These are phyloP conservation scores for Parietichytrium sp. DNA, from an alignment of 108 stramenopile genomes.

Conservation along the genomic window DNA sequence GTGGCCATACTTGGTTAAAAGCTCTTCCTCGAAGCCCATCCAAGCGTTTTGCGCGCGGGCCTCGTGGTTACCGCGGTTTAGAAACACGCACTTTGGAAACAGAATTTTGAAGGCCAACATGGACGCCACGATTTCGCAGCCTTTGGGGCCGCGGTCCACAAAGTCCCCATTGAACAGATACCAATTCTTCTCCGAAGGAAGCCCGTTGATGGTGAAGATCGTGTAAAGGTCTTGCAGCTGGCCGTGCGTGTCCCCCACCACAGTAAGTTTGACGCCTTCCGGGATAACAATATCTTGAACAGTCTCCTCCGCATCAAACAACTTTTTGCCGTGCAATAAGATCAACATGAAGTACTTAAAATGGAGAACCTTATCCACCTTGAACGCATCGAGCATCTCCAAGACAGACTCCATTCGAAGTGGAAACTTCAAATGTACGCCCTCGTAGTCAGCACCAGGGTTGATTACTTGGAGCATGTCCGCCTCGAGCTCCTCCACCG, in stretches of 20 bases:
- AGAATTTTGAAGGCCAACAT: conserved; percentile 60
- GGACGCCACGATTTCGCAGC: conserved; percentile 56
- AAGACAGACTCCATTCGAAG: conserved; percentile 47
- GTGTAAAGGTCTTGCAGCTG: conserved; percentile 65
- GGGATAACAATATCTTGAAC: conserved; percentile 46
- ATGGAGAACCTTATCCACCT: conserved; percentile 48
- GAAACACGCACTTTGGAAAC: conserved; percentile 45
- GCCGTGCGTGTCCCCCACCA: conserved; percentile 65
- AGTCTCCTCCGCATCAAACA: conserved; percentile 45
- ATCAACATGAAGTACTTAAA: conserved; percentile 55
- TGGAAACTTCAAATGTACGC: conserved; percentile 49
- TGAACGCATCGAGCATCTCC: conserved; percentile 57
- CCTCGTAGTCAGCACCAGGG: conserved; percentile 40
- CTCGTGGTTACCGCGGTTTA: conserved; percentile 70
- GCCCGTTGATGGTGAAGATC: conserved; percentile 63
- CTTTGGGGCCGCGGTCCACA: conserved; percentile 62
- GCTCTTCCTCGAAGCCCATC: conserved; percentile 66
- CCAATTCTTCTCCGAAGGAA: conserved; percentile 51
- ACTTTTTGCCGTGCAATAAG: conserved; percentile 37
- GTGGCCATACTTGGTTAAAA: conserved; percentile 56
- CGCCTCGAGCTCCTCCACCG: not conserved
- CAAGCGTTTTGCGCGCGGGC: conserved; percentile 61
- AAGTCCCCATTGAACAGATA: conserved; percentile 73
- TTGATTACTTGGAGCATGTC: conserved; percentile 46
- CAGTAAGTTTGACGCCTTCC: conserved; percentile 39